Evolutionary conservation across 176 grass and related monocot species (phyloP), one percentile per base, ranked within the genome.

Genomic region (Microstegium vimineum): DNA sequence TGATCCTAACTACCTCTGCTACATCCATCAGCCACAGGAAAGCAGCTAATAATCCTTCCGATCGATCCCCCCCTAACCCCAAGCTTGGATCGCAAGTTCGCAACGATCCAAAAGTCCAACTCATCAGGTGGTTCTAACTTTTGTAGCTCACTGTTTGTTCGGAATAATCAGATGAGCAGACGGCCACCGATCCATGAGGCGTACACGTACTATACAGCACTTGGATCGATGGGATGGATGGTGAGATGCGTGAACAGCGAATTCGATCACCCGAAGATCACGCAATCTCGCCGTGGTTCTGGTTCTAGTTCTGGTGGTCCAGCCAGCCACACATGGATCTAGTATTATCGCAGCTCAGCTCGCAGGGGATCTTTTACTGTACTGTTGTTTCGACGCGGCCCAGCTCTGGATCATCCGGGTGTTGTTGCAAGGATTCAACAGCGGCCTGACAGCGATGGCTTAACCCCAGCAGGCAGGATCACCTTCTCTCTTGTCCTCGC

Each of bases 391-490:
- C 36, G 36, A 38, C 36, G 36, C 36, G 36, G 36, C 7, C 38
- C 38, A 10, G 38, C 38, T 78, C n/a, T 85, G 83, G 83, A 78
- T 79, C 65, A 38, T 71, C 75, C 75, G n/a, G 75, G 37, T 85
- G 66, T 71, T 71, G 40, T 71, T 47, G 54, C 75, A 71, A 71
- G 75, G 40, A 61, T 71, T 40, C 73, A 54, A 54, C 82, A 59
- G 46, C 36, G 49, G 20, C 63, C 20, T 46, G 74, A 85, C 0
- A 49, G 66, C 74, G 65, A 85, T 20, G 75, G 49, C 65, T 27
- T 78, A 78, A 85, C 83, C 6, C 22, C 52, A 57, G 52, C 52
- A 23, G 51, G 65, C 64, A 71, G 1, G 5, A 46, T 18, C 35
- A 65, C 76, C 62, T 65, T 62, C 51, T 56, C 18, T 56, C 10